These are phyloP conservation scores for Encephalitozoon cuniculi DNA, from an alignment of 371 early-diverging fungal species.

Conservation along the genomic window DNA sequence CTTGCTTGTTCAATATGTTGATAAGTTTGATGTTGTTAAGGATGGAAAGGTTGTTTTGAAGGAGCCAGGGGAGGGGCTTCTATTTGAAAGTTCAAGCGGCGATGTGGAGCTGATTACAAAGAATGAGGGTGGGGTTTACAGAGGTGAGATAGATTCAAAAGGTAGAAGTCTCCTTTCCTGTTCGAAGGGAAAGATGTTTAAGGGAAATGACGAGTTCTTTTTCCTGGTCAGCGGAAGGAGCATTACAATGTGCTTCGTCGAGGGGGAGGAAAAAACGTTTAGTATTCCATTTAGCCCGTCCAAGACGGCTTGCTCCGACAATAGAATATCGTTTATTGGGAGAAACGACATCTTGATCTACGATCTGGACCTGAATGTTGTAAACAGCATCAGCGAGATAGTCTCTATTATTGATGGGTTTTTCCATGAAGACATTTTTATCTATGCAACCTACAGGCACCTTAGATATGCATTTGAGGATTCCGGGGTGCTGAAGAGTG, in stretches of 20 bases:
- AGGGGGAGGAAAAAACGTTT: background rate
- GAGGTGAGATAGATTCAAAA: background rate
- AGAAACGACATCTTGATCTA: slow-evolving; percentile 70
- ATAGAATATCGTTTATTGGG: slow-evolving; percentile 23
- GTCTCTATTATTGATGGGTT: slow-evolving; percentile 87
- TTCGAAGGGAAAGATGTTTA: background rate
- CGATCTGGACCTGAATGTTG: slow-evolving; percentile 71
- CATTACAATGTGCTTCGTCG: background rate
- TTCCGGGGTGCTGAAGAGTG: slow-evolving; percentile 80
- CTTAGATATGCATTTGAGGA: slow-evolving; percentile 91
- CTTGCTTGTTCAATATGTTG: slow-evolving; percentile 28
- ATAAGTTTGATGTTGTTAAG: slow-evolving; percentile 37
- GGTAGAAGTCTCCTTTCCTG: background rate
- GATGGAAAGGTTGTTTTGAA: background rate
- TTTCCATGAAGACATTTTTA: slow-evolving; percentile 79
- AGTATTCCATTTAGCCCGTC: background rate
- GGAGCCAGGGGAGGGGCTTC: slow-evolving; percentile 10
- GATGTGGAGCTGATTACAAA: background rate
- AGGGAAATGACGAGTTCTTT: background rate
- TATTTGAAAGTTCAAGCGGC: background rate
- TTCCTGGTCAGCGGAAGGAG: background rate
- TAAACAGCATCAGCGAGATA: slow-evolving; percentile 78
- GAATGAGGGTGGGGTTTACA: slow-evolving; percentile 14
- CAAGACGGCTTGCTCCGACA: background rate
- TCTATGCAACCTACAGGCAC: slow-evolving; percentile 92